Evolutionary conservation across 345 rosid species (phyloP), one percentile per base, ranked within the genome.

Genomic region (Punica granatum): DNA sequence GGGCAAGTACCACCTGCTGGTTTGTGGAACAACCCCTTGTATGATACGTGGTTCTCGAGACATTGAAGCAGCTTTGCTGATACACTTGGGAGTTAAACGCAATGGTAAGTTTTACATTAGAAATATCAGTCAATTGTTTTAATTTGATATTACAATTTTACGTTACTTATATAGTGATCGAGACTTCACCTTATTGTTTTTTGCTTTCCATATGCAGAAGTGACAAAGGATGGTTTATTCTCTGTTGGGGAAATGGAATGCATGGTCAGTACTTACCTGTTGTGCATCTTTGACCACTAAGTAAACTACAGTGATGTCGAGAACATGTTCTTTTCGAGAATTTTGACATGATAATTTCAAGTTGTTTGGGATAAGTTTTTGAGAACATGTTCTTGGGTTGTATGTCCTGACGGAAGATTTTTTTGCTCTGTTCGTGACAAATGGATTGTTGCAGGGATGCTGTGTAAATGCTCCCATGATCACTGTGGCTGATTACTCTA

Each of bases 241-340:
- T 90, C 99, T 23, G 91, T 95, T 67, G 99, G 98, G 68, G 98
- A 95, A 80, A 95, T 95, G 99, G 99, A 95, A 79, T 95, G 99
- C 83, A 95, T 95, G 99, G 98, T 95, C 43, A 31, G 9, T 48
- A 36, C 31, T 41, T 25, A 18, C 60, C 41, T 62, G 33, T 48
- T 69, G 14, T n/a, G 12, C 13, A 3, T 23, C 30, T 51, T 51
- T 7, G 23, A n/a, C 25, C 3, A 41, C 44, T 41, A 41, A 41
- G 14, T 13, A 37, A 0, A 37, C 7, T 37, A 37, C 7, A 16
- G 19, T 44, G 19, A 44, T 18, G 19, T 44, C 4, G 3, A 53
- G 13, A 1, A 53, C 10, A 53, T 53, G 31, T 21, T 23, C 2
- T 23, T 6, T 53, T 12, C 13, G 59, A 23, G 10, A 53, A 6